A percentile compares a stretch with the other conserved stretches of the same genome.
These are phyloP conservation scores for Parathielavia hyrcaniae DNA, from an alignment of 495 filamentous ascomycete genomes.

Conservation along the genomic window DNA sequence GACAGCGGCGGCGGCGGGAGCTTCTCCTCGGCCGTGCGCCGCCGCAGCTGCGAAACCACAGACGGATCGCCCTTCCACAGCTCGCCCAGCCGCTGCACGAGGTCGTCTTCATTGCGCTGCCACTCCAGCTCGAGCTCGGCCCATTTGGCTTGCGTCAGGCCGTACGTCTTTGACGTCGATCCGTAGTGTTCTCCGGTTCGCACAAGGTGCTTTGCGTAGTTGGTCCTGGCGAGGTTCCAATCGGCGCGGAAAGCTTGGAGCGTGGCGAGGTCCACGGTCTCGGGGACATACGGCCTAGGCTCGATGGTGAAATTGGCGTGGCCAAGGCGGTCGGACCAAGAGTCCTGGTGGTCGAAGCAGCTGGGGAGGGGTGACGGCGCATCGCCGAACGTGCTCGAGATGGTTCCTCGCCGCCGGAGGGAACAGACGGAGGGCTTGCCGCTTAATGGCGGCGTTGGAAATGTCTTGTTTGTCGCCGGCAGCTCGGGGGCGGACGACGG, in stretches of 20 bases:
- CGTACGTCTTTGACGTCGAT: conserved; percentile 72
- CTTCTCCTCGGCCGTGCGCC: conserved; percentile 36
- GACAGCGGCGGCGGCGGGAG: conserved; percentile 39
- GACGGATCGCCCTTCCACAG: conserved; percentile 29
- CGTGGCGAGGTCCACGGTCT: conserved; percentile 48
- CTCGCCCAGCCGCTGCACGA: conserved; percentile 45
- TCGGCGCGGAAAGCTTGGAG: conserved; percentile 64
- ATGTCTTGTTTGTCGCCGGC: conserved; percentile 26
- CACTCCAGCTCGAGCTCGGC: conserved; percentile 64
- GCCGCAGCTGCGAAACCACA: conserved; percentile 25
- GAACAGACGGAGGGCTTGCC: conserved; percentile 73
- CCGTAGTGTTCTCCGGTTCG: conserved; percentile 85
- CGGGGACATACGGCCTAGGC: conserved; percentile 71
- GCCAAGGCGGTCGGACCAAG: conserved; percentile 76
- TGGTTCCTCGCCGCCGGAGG: conserved; percentile 50
- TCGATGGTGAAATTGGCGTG: conserved; percentile 89
- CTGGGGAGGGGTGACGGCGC: conserved; percentile 47
- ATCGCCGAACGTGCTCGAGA: conserved; percentile 33
- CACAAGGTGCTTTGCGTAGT: conserved; percentile 76
- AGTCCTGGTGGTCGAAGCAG: conserved; percentile 60
- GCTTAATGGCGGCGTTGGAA: conserved; percentile 72
- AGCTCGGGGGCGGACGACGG: conserved; percentile 28
- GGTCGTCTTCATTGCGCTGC: conserved; percentile 57
- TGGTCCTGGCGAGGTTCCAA: conserved; percentile 73
- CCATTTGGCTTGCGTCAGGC: conserved; percentile 80